Evolutionary conservation across 768 basidiomycete species (phyloP), one percentile per base, ranked within the genome.

Genomic region (Daedaleopsis nitida): DNA sequence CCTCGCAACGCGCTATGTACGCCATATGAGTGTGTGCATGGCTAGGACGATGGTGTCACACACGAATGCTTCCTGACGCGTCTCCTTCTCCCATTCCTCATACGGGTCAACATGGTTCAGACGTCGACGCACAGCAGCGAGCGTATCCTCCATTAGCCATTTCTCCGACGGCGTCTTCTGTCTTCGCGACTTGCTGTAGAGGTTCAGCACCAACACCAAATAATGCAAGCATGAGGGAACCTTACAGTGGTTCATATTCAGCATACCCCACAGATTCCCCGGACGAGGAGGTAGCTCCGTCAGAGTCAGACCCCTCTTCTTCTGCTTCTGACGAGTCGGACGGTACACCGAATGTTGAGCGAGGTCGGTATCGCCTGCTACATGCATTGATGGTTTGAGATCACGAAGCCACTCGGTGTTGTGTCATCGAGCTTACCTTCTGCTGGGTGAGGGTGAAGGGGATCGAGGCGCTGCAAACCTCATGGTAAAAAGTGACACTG

Each of bases 391-490:
- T 12, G 59, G 58, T 60, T 69, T 65, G 55, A 54, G 42, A 32
- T 37, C 19, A 7, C 9, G n/a, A 24, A 53, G 39, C 52, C 44
- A 45, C 37, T 19, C 23, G 24, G 51, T 60, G 58, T 52, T 12
- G 35, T 34, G 4, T 16, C 21, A 24, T 21, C 32, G 27, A 10
- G 54, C 61, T 17, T 38, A 81, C 79, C 75, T 74, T 66, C 77
- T 73, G 11, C 72, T 78, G 32, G 82, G 83, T 0, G 82, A 83
- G 11, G 81, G 78, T 6, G 84, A 82, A 0, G 74, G 68, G 5
- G 83, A 82, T 61, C 83, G 78, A 21, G 83, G 84, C 44, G 80
- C 78, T 65, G 80, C 76, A 68, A 84, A 86, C 50, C 81, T 77
- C 85, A 86, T 86, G 24, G 17, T 37, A 5, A 6, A n/a, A 32